Evolutionary conservation across 805 yeast genomes (phyloP), one percentile per base, ranked within the genome.

Genomic region (Jamesozyma piceae): DNA sequence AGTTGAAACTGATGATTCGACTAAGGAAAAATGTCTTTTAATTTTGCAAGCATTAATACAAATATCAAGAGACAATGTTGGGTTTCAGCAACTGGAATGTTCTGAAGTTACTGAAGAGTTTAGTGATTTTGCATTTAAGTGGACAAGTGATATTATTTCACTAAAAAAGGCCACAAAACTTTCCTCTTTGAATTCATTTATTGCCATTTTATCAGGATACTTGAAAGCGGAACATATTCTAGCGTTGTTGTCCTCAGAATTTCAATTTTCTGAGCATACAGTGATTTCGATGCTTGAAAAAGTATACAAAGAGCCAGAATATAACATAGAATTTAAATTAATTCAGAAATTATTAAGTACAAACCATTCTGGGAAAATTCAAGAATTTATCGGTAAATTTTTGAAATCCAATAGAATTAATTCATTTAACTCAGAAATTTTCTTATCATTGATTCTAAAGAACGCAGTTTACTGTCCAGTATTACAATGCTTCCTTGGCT

Each of bases 1-100:
- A 20, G n/a, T 17, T 5, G 34, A 41, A 18, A 5, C 20, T 9
- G 17, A 20, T 18, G 36, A 39, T 19, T 13, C 36, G 5, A 11
- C 32, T 17, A 24, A 24, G 15, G n/a, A 58, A 11, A 63, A 57
- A 29, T 50, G 55, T 18, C 32, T 50, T 1, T 60, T 60, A 24
- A 62, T 63, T 11, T 51, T 66, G 31, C 52, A 58, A 15, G 48
- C 64, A 2, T 38, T 71, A n/a, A 52, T 57, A 38, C 71, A 69
- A 40, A 54, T 72, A 2, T 61, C 63, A 32, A 51, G 55, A 8
- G 69, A 65, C 42, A 45, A 68, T 15, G 35, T 26, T 9, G 10
- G 10, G 17, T 17, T 15, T 11, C 6, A n/a, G 4, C 4, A 31
- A 5, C n/a, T n/a, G n/a, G 34, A 15, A 3, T 15, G 17, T 31